Base-by-base conservation (phyloP, 805 yeast species). In the Starmerella tilneyi region DNA sequence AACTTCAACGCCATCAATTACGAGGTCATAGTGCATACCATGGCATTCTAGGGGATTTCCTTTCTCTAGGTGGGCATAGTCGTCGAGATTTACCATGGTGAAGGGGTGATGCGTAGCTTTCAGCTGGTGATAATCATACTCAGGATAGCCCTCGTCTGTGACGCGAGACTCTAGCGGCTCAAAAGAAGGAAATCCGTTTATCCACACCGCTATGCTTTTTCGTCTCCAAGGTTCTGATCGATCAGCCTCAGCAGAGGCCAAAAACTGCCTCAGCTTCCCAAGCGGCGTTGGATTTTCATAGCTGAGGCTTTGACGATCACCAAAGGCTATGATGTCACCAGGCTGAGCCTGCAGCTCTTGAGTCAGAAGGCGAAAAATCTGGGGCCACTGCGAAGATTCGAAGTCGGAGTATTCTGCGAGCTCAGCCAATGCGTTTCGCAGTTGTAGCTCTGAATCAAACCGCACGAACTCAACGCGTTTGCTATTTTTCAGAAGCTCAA, bases 231-330 rank as follows among this genome's bases (percentile, higher is more conserved):
- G 4, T 36, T 26, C 9, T 6, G 12, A 5, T 15, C 33, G 5
- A 3, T 29, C 30, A 76, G 73, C 23, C 64, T 58, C 1, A 56
- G 55, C 0, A 84, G 85, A 51, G 62, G 73, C 34, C 63, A 67
- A 32, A 71, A 70, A 20, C 58, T 86, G 95, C 47, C 98, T 72
- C 52, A 84, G 72, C 44, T 81, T 72, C 0, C 98, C 98, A 43
- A 92, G 64, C 0, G 98, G 97, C 0, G 97, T 92, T 17, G 97
- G 97, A 57, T 85, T 89, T 58, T 89, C 98, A 59, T 84, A 89
- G 0, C 89, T 66, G 19, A 75, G 47, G 12, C 59, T 57, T 2
- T 81, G 74, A 49, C 97, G 71, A n/a, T 82, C 83, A n/a, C 85
- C 71, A 12, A 82, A 72, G 3, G 88, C 89, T 26, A 92, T 58